Conservation (phyloP, 768 basidiomycete genomes). For the Pleurotus citrinopileatus region DNA sequence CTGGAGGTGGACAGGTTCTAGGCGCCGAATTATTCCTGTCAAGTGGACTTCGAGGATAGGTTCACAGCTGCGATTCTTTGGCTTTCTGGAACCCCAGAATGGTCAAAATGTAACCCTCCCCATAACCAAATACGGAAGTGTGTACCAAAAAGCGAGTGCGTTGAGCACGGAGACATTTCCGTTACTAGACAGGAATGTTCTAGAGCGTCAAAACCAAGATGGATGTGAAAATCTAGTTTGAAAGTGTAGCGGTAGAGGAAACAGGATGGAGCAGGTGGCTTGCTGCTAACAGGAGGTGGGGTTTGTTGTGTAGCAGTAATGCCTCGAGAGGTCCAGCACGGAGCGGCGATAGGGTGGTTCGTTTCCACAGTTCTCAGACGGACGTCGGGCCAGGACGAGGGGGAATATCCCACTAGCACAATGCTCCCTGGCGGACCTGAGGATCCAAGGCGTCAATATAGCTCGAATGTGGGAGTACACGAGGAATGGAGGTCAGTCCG, state of each 20-base stretch:
- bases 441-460: slow-evolving; percentile 6
- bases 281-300: neutral
- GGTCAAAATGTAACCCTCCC: too few species aligned
- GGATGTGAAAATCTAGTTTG: too few species aligned
- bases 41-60: too few species aligned
- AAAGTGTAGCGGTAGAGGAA: too few species aligned
- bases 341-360: neutral
- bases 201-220: too few species aligned
- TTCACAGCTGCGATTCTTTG: too few species aligned
- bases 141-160: too few species aligned
- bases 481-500: neutral
- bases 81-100: too few species aligned
- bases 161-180: too few species aligned
- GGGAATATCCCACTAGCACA: too few species aligned
- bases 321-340: neutral
- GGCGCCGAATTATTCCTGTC: neutral
- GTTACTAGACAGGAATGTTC: too few species aligned
- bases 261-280: neutral
- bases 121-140: too few species aligned
- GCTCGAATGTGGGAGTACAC: neutral
- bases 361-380: neutral
- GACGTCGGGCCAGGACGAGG: neutral
- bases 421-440: neutral
- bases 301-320: neutral
- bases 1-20: neutral